Base-by-base conservation (phyloP, 345 rosid species). In the Citrus unshiu region DNA sequence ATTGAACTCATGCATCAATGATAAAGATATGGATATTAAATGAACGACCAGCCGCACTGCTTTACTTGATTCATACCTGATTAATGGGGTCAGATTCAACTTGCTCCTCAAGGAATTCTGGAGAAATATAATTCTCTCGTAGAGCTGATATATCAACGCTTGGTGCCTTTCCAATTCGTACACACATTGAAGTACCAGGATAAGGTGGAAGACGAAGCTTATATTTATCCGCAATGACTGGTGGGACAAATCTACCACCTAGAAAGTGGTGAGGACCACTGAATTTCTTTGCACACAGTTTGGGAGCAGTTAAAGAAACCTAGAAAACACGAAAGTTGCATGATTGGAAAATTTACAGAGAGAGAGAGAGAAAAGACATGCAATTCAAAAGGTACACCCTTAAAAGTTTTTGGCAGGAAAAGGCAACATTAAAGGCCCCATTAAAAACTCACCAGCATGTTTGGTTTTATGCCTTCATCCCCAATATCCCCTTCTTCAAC, bases 221-320 rank as follows among this genome's bases (percentile, higher is more conserved):
- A 83, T 79, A 93, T 75, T 89, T 96, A 39, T 92, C 91, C 16
- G 83, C 84, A 80, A 96, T 87, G 64, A 85, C 63, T 71, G 92
- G 97, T 34, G 98, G 98, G 76, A 94, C 90, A 86, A 96, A 96
- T 84, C 98, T 94, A 71, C 99, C 99, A 46, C 99, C 98, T 73
- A 94, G 86, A 84, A 96, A 96, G 89, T 96, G 99, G 88, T 94
- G 95, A 18, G 89, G 83, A 59, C 98, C 98, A 70, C 72, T 65
- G 83, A 90, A 96, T 78, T 85, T 90, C 91, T 90, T 94, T 4
- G 98, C 93, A 74, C 97, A 89, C 84, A 94, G 79, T 83, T 94
- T 94, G 62, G 99, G 99, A 59, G 98, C 97, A 79, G 99, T 96
- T 85, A 96, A 88, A 84, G 99, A 96, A 84, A 96, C 98, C 99